Percentiles rank a stretch among this genome's conserved stretches.
Conservation (phyloP, 768 basidiomycete genomes). For the Agrocybe pediades region DNA sequence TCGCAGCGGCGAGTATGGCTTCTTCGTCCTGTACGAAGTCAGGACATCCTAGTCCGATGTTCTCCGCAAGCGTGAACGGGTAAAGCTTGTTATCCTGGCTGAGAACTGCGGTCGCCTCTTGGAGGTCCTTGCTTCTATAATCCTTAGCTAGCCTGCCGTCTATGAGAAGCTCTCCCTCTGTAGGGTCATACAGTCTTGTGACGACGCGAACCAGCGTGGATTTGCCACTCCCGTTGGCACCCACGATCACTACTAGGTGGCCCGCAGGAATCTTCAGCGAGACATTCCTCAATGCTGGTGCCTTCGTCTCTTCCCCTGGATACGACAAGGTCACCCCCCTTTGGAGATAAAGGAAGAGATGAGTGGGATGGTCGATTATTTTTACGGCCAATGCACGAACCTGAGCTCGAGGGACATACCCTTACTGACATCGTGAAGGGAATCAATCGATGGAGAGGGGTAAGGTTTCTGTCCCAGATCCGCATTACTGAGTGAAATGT, state of each 20-base stretch:
- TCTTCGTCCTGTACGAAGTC: conserved; percentile 16
- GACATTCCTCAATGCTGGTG: conserved; percentile 37
- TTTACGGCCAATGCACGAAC: not conserved
- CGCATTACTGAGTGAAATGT: conserved; percentile 19
- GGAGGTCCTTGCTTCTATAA: conserved; percentile 42
- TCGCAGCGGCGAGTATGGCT: conserved; percentile 32
- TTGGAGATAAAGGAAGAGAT: not conserved
- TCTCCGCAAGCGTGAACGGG: conserved; percentile 45
- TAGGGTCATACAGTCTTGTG: conserved; percentile 48
- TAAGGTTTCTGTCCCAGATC: conserved; percentile 26
- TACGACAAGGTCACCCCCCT: conserved; percentile 58
- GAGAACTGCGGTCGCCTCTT: conserved; percentile 46
- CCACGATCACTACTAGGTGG: conserved; percentile 57
- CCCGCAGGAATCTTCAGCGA: conserved; percentile 47
- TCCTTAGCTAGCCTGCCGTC: conserved; percentile 39
- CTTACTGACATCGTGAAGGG: not conserved
- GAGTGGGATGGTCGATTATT: not conserved
- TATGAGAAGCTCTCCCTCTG: conserved; percentile 42
- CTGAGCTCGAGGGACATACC: conserved; percentile 9
- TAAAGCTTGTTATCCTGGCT: conserved; percentile 52
- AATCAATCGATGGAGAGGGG: conserved; percentile 16
- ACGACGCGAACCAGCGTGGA: conserved; percentile 54
- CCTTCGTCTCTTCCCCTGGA: conserved; percentile 39
- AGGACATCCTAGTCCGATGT: conserved; percentile 36
- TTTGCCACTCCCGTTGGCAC: conserved; percentile 58